These are phyloP conservation scores for Cryptosporidium canis DNA, from an alignment of 169 alveolate species.

Conservation along the genomic window DNA sequence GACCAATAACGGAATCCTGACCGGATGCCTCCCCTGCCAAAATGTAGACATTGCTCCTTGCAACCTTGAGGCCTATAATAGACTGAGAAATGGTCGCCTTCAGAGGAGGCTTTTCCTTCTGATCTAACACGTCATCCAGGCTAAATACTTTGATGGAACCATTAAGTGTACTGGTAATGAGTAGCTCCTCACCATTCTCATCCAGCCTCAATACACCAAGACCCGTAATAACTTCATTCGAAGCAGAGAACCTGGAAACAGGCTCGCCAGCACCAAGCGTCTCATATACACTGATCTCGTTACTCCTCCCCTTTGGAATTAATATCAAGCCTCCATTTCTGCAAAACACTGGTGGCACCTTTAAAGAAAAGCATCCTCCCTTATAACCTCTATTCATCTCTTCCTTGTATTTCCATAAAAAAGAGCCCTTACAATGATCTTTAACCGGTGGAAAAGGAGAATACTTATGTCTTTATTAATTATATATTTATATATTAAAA, in stretches of 20 bases:
- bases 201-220: background rate
- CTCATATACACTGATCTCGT: constrained; percentile 10
- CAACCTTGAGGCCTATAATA: constrained; percentile 14
- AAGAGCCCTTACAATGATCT: background rate
- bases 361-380: constrained; percentile 64
- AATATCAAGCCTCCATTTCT: constrained; percentile 16
- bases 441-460: background rate
- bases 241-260: background rate
- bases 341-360: constrained; percentile 69
- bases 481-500: background rate
- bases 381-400: constrained; percentile 13
- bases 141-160: background rate
- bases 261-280: constrained; percentile 43
- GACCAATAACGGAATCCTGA: background rate
- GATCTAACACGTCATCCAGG: background rate
- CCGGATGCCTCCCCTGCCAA: background rate
- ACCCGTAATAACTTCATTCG: constrained; percentile 4
- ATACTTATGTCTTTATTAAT: background rate
- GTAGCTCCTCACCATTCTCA: background rate
- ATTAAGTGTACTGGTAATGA: background rate
- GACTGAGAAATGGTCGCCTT: background rate
- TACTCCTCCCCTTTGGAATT: constrained; percentile 48
- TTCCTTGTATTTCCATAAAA: background rate
- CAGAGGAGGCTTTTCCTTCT: background rate
- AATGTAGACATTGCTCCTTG: background rate